Conservation (phyloP, 169 alveolate species). For the Cryptosporidium xiaoi region DNA sequence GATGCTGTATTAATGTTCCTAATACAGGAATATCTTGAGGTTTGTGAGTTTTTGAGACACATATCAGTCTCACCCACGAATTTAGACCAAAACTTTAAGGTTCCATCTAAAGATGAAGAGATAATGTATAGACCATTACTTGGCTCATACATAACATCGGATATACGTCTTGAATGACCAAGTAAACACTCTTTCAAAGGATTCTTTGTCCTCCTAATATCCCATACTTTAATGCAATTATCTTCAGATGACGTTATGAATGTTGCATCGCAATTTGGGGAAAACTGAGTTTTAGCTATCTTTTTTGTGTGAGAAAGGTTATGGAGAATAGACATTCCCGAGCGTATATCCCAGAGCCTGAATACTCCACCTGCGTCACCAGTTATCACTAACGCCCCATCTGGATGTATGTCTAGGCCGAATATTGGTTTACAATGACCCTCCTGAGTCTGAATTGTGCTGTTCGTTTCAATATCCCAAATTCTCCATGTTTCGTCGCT, state of each 20-base stretch:
- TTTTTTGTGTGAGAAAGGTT: constrained; percentile 83
- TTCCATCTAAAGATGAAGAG: constrained; percentile 47
- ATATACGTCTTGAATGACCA: constrained; percentile 59
- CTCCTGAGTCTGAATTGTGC: constrained; percentile 84
- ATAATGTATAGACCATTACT: constrained; percentile 43
- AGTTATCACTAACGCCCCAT: constrained; percentile 87
- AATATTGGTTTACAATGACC: constrained; percentile 87
- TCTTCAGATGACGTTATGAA: constrained; percentile 89
- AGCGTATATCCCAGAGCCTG: constrained; percentile 88
- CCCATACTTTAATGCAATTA: constrained; percentile 89
- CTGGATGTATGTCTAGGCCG: constrained; percentile 85
- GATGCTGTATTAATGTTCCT: constrained; percentile 4
- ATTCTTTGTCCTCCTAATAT: constrained; percentile 82
- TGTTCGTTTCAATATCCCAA: constrained; percentile 86
- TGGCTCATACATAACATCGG: constrained; percentile 61
- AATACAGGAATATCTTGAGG: constrained; percentile 8
- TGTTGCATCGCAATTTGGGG: constrained; percentile 76
- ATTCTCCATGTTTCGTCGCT: constrained; percentile 89
- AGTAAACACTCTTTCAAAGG: constrained; percentile 14
- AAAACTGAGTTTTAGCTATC: constrained; percentile 81
- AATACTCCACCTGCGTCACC: constrained; percentile 90
- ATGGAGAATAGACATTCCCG: constrained; percentile 84
- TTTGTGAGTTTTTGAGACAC: not conserved
- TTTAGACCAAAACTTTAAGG: constrained; percentile 45
- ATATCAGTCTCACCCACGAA: not conserved